Evolutionary conservation across 768 basidiomycete species (phyloP).

Genomic region (Suillus luteus): DNA sequence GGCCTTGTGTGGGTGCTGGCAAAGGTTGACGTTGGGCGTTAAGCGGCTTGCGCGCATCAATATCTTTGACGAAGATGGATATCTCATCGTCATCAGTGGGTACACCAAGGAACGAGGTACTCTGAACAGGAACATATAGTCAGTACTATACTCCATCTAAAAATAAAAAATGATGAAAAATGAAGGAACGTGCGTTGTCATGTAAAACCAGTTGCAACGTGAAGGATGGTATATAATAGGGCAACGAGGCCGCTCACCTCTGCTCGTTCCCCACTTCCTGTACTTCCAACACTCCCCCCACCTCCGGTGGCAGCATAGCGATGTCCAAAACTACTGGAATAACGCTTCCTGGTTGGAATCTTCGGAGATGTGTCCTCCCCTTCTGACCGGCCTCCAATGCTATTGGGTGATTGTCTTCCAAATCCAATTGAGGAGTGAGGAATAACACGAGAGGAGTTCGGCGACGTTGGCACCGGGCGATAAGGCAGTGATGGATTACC

Average conservation of each 20-base stretch:
- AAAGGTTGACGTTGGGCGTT: slow-evolving; percentile 4
- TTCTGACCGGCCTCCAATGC: slow-evolving; percentile 42
- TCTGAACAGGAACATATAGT: slow-evolving; percentile 21
- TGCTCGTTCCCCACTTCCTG: slow-evolving; percentile 41
- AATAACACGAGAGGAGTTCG: slow-evolving; percentile 43
- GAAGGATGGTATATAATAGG: background rate
- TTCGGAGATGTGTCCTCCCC: slow-evolving; percentile 33
- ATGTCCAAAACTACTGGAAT: slow-evolving; percentile 79
- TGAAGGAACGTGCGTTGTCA: slow-evolving; percentile 1
- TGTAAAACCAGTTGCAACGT: background rate
- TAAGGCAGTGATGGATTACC: slow-evolving; percentile 38
- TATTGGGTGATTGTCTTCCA: slow-evolving; percentile 40
- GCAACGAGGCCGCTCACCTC: slow-evolving; percentile 17
- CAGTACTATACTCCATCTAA: slow-evolving; percentile 7
- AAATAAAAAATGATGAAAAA: slow-evolving; percentile 3
- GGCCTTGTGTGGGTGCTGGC: background rate
- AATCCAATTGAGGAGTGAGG: slow-evolving; percentile 42
- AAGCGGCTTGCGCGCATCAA: slow-evolving; percentile 70
- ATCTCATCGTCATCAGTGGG: slow-evolving; percentile 76
- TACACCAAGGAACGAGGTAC: slow-evolving; percentile 47
- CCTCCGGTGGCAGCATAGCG: slow-evolving; percentile 51
- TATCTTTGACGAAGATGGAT: slow-evolving; percentile 76
- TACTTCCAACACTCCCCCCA: slow-evolving; percentile 36
- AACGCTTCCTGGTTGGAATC: slow-evolving; percentile 52
- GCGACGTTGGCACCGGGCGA: slow-evolving; percentile 39